Evolutionary conservation across 2,329 filamentous ascomycete species (phyloP), one percentile per base, ranked within the genome.

Genomic region (Piedraia hortae): DNA sequence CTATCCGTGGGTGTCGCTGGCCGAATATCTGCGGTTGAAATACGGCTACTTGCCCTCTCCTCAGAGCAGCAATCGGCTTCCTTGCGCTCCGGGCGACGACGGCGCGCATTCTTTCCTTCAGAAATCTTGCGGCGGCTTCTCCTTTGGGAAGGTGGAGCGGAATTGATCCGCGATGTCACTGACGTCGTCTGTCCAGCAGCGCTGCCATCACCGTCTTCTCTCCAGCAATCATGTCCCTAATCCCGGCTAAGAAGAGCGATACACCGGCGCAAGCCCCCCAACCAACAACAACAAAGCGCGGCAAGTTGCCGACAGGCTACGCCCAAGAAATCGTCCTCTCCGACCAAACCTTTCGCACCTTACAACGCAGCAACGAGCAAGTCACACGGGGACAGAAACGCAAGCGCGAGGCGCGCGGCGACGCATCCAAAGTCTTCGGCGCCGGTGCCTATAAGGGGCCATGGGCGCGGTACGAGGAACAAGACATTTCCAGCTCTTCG

Each of bases 391-490:
- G 60, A 34, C 91, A 88, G 45, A 71, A 72, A 31, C 54, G 66
- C n/a, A 72, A 68, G 34, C 59, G 85, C 28, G 78, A 93, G 45
- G 64, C 54, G 33, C 91, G 85, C 40, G 85, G 85, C 21, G 67
- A 82, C 41, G 63, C 77, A 18, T 64, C 67, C 10, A 58, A 91
- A 17, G 70, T 80, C 0, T 80, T 90, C 36, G 85, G 85, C 1
- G 66, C 77, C 5, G 70, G 69, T 24, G 69, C 78, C 20, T 97
- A 97, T 45, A 60, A 89, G 16, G 88, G 88, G 0, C 88, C 85
- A 0, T 97, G 88, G 88, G 88, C 85, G 5, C 67, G 59, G 41
- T 90, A 88, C 39, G 56, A 65, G 30, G 54, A 66, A 21, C 65
- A 80, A 31, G 70, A 72, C 35, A 70, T 78, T 31, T 53, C 62